Evolutionary conservation across 2,329 filamentous ascomycete genomes (phyloP).

Genomic region (Hypomyces perniciosus): DNA sequence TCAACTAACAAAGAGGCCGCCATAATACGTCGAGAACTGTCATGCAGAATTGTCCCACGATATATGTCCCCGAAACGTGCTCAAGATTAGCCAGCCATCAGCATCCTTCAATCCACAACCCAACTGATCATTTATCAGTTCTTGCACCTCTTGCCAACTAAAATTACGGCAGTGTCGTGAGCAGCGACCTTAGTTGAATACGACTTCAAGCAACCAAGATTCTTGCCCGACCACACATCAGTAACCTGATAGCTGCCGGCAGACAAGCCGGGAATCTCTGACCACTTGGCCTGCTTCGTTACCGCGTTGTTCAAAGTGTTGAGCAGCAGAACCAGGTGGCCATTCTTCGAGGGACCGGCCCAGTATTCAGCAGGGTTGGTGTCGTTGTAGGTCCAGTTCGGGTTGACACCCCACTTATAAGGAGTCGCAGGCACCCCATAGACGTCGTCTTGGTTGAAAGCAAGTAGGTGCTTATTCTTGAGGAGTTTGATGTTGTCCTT

Average conservation of each 20-base stretch:
- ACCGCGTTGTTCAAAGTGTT: constrained; percentile 33
- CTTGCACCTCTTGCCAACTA: constrained; percentile 12
- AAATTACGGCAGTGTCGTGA: constrained; percentile 31
- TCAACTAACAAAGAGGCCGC: too few species aligned
- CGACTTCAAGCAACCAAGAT: constrained; percentile 30
- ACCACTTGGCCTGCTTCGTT: constrained; percentile 33
- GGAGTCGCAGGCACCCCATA: constrained; percentile 38
- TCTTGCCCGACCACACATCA: constrained; percentile 41
- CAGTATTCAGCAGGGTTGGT: constrained; percentile 45
- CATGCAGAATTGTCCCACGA: too few species aligned
- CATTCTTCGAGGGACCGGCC: constrained; percentile 36
- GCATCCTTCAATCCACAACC: neutral
- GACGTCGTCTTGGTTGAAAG: constrained; percentile 41
- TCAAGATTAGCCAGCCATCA: too few species aligned
- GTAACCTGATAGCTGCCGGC: constrained; percentile 31
- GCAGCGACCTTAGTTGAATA: constrained; percentile 23
- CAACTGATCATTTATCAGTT: neutral
- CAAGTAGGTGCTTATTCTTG: constrained; percentile 33
- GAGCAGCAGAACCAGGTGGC: constrained; percentile 42
- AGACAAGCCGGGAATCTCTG: constrained; percentile 37
- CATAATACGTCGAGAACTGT: too few species aligned
- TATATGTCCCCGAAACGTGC: neutral
- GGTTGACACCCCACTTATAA: constrained; percentile 43
- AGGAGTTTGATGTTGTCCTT: constrained; percentile 34
- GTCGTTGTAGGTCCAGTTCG: constrained; percentile 43